A percentile compares a stretch with the other conserved stretches of the same genome.
These are phyloP conservation scores for Citrus reticulata DNA, from an alignment of 345 rosid species.

Conservation along the genomic window DNA sequence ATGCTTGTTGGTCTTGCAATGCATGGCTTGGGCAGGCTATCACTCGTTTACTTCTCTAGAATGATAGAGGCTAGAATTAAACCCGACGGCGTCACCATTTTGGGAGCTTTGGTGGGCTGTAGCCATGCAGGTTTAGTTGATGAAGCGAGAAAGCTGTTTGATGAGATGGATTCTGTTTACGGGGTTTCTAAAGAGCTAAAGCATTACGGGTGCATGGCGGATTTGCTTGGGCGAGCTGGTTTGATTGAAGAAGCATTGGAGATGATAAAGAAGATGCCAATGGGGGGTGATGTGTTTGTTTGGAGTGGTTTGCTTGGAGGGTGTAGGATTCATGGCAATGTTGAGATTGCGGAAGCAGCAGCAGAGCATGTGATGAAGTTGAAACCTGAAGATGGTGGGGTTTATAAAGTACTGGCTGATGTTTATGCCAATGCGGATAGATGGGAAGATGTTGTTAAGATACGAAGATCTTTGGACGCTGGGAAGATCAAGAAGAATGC, in stretches of 20 bases:
- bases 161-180: constrained; percentile 46
- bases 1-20: constrained; percentile 68
- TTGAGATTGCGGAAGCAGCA: constrained; percentile 62
- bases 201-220: constrained; percentile 79
- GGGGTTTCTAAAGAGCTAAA: constrained; percentile 47
- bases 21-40: constrained; percentile 49
- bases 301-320: constrained; percentile 85
- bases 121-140: constrained; percentile 66
- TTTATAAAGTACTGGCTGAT: constrained; percentile 59
- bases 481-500: constrained; percentile 45
- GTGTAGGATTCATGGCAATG: constrained; percentile 66
- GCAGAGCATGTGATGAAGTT: constrained; percentile 57
- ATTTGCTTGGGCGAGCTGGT: constrained; percentile 71
- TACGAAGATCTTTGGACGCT: constrained; percentile 44
- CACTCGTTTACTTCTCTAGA: constrained; percentile 41
- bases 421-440: constrained; percentile 59
- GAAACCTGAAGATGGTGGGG: constrained; percentile 73
- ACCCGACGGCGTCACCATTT: constrained; percentile 57
- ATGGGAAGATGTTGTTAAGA: constrained; percentile 66
- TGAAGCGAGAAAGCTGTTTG: constrained; percentile 56
- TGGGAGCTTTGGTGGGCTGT: constrained; percentile 66
- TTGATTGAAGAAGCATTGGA: constrained; percentile 58
- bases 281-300: constrained; percentile 46
- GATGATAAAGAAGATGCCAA: constrained; percentile 54
- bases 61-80: constrained; percentile 48